These are phyloP conservation scores for Trichoderma brevicompactum DNA, from an alignment of 2,329 filamentous ascomycete genomes.

Conservation along the genomic window DNA sequence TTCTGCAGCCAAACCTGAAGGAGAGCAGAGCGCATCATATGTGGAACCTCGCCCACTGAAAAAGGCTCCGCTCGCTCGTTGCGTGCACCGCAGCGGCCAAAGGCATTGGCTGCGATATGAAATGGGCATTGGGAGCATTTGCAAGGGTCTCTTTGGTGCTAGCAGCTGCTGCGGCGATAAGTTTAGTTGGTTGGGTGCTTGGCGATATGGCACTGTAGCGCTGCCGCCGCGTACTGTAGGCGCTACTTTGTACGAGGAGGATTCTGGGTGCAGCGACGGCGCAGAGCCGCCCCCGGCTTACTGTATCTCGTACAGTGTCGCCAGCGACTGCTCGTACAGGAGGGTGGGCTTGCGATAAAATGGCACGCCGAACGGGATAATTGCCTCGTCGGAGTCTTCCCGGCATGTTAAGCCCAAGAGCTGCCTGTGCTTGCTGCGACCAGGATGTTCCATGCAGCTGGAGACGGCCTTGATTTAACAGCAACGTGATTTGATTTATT, in stretches of 20 bases:
- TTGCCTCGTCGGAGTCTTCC: slow-evolving; percentile 29
- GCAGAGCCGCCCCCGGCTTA: not conserved
- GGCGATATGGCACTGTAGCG: too few species aligned
- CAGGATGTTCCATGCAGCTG: slow-evolving; percentile 16
- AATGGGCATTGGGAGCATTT: too few species aligned
- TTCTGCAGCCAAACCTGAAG: too few species aligned
- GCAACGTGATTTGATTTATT: too few species aligned
- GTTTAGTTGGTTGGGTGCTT: slow-evolving; percentile 1
- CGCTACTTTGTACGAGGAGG: slow-evolving; percentile 2
- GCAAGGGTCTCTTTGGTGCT: slow-evolving; percentile 2
- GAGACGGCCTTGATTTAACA: too few species aligned
- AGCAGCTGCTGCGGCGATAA: not conserved
- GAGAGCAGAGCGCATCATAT: not conserved
- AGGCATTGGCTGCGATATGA: slow-evolving; percentile 19
- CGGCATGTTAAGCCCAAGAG: slow-evolving; percentile 15
- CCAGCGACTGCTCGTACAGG: not conserved
- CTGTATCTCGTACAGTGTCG: slow-evolving; percentile 19
- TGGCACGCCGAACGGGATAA: slow-evolving; percentile 27
- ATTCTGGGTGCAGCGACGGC: not conserved
- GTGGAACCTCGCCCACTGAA: slow-evolving; percentile 15
- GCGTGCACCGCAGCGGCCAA: slow-evolving; percentile 21
- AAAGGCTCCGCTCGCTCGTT: slow-evolving; percentile 17
- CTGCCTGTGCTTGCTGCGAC: not conserved
- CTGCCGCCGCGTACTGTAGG: not conserved
- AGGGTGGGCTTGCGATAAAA: slow-evolving; percentile 21